These are phyloP conservation scores for Colletotrichum horii DNA, from an alignment of 2,329 filamentous ascomycete species.

Conservation along the genomic window DNA sequence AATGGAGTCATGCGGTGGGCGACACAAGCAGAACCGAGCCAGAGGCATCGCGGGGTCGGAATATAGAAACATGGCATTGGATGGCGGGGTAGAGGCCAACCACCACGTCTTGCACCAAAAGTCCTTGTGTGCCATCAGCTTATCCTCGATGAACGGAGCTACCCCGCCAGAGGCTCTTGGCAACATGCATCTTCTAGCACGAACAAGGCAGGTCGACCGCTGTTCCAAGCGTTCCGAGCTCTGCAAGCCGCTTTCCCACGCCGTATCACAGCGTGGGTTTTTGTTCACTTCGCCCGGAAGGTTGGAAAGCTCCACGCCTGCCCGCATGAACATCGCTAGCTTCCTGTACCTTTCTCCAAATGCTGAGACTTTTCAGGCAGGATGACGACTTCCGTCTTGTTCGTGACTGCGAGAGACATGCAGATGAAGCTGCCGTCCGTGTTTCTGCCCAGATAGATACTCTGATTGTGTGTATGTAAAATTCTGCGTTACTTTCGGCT, in stretches of 20 bases:
- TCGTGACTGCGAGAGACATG: background rate
- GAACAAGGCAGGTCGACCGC: constrained; percentile 8
- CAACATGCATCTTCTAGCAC: constrained; percentile 1
- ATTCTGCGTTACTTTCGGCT: background rate
- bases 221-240: background rate
- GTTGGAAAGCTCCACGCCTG: background rate
- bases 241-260: background rate
- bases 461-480: background rate
- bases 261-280: background rate
- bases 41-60: background rate
- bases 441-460: background rate
- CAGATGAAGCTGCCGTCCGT: background rate
- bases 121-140: constrained; percentile 1
- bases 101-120: background rate
- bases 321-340: background rate
- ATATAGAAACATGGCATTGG: background rate
- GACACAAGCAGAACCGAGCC: background rate
- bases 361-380: background rate
- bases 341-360: background rate
- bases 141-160: background rate
- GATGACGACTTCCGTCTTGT: background rate
- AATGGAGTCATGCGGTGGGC: background rate
- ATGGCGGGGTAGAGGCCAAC: background rate
- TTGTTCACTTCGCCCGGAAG: background rate
- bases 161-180: constrained; percentile 5